Percentiles rank a stretch among this genome's conserved stretches.
Evolutionary conservation across 148 eudicot genomes (phyloP).

Genomic region (Camellia lanceoleosa): DNA sequence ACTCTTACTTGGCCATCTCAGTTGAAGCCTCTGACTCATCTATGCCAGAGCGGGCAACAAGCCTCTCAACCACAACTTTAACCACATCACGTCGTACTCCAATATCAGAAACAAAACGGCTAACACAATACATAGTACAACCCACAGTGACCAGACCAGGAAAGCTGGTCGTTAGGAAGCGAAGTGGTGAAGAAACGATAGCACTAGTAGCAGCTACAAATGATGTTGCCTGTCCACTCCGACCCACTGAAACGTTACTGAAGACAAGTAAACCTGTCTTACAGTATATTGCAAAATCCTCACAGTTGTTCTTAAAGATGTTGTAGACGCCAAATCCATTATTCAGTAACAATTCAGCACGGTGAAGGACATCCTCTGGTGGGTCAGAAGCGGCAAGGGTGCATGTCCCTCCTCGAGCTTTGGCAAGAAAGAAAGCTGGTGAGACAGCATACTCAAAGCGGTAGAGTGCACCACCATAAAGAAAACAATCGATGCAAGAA

Average conservation of each 20-base stretch:
- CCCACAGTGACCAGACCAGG: slow-evolving; percentile 57
- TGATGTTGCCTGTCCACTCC: slow-evolving; percentile 84
- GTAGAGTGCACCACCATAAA: slow-evolving; percentile 71
- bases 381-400: slow-evolving; percentile 76
- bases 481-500: slow-evolving; percentile 91
- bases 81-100: slow-evolving; percentile 80
- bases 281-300: slow-evolving; percentile 87
- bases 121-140: slow-evolving; percentile 66
- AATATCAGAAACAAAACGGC: slow-evolving; percentile 67
- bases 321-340: slow-evolving; percentile 88
- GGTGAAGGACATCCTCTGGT: slow-evolving; percentile 60
- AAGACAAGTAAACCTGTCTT: slow-evolving; percentile 73
- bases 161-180: slow-evolving; percentile 61
- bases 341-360: slow-evolving; percentile 62
- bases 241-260: slow-evolving; percentile 64
- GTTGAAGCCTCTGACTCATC: slow-evolving; percentile 24
- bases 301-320: slow-evolving; percentile 92
- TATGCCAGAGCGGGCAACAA: slow-evolving; percentile 27
- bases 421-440: slow-evolving; percentile 59
- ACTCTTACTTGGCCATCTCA: slow-evolving; percentile 20
- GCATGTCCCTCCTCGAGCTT: slow-evolving; percentile 92
- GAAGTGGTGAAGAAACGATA: slow-evolving; percentile 65
- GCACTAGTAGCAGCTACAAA: slow-evolving; percentile 65
- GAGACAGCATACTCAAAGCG: slow-evolving; percentile 59
- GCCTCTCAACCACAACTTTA: slow-evolving; percentile 74